Evolutionary conservation across 148 eudicot genomes (phyloP).

Genomic region (Silene uniflora): DNA sequence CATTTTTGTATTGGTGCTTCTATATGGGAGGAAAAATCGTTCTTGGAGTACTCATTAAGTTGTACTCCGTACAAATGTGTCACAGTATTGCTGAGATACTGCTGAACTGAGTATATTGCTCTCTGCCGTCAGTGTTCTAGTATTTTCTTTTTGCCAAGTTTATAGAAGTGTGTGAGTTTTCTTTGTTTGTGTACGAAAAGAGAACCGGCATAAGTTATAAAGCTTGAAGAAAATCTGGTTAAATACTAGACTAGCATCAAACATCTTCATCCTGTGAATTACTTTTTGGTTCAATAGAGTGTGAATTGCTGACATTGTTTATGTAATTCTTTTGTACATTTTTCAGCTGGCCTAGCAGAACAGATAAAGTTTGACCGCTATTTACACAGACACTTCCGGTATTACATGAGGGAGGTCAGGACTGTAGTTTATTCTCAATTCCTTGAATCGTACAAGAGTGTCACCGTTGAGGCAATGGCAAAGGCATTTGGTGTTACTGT

Average conservation of each 20-base stretch:
- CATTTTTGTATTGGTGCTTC: background rate
- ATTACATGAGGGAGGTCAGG: slow-evolving; percentile 94
- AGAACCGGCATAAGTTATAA: too few relatives aligned
- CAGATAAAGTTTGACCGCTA: slow-evolving; percentile 86
- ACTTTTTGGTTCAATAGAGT: background rate
- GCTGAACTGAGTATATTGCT: too few relatives aligned
- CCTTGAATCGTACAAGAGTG: slow-evolving; percentile 93
- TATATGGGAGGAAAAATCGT: too few relatives aligned
- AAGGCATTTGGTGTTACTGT: slow-evolving; percentile 89
- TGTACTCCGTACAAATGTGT: background rate
- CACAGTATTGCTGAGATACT: too few relatives aligned
- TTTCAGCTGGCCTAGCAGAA: slow-evolving; percentile 82
- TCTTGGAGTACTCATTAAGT: background rate
- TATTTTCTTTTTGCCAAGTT: background rate
- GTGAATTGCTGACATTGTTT: background rate
- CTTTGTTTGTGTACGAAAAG: background rate
- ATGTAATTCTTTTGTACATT: slow-evolving; percentile 1
- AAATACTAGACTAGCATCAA: background rate
- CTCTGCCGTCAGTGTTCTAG: too few relatives aligned
- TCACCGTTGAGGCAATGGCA: slow-evolving; percentile 93
- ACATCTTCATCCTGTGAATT: background rate
- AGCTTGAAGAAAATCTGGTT: too few relatives aligned
- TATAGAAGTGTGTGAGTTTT: background rate
- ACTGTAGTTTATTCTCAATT: slow-evolving; percentile 90
- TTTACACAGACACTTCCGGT: slow-evolving; percentile 83